Evolutionary conservation across 371 early-diverging fungal genomes (phyloP).

Genomic region (Apophysomyces trapeziformis): DNA sequence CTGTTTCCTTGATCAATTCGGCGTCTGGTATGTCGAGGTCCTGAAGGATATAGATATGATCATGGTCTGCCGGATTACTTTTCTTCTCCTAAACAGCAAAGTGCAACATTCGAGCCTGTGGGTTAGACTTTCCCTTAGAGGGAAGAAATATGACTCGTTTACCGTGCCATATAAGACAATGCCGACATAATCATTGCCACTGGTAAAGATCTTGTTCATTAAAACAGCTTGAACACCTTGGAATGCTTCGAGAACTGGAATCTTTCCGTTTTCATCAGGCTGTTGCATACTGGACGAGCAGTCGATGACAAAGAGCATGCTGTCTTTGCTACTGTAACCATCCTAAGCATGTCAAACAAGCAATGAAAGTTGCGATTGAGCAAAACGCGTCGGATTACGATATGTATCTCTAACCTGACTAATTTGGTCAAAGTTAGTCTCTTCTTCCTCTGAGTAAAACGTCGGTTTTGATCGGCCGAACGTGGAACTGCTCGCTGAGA

Average conservation of each 20-base stretch:
- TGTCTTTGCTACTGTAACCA: slow-evolving; percentile 45
- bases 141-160: background rate
- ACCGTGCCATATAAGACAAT: slow-evolving; percentile 72
- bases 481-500: background rate
- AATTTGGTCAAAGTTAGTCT: background rate
- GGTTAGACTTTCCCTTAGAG: background rate
- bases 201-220: slow-evolving; percentile 60
- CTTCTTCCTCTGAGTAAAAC: slow-evolving; percentile 1
- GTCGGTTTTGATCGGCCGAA: background rate
- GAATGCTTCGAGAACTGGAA: slow-evolving; percentile 55
- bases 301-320: slow-evolving; percentile 71
- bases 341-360: background rate
- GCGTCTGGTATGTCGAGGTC: slow-evolving; percentile 68
- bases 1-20: slow-evolving; percentile 62
- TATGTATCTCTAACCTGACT: background rate
- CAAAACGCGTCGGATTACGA: background rate
- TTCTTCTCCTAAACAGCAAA: slow-evolving; percentile 28
- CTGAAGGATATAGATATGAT: slow-evolving; percentile 64
- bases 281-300: slow-evolving; percentile 62
- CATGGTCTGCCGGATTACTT: slow-evolving; percentile 54
- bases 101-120: background rate
- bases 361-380: too few relatives aligned
- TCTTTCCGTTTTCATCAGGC: slow-evolving; percentile 41
- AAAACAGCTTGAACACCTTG: slow-evolving; percentile 52
- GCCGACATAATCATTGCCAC: slow-evolving; percentile 63